Percentiles rank a stretch among this genome's conserved stretches.
phyloP scores from a whole-genome alignment of 495 filamentous ascomycete genomes.

The Aspergillus biplanus region DNA sequence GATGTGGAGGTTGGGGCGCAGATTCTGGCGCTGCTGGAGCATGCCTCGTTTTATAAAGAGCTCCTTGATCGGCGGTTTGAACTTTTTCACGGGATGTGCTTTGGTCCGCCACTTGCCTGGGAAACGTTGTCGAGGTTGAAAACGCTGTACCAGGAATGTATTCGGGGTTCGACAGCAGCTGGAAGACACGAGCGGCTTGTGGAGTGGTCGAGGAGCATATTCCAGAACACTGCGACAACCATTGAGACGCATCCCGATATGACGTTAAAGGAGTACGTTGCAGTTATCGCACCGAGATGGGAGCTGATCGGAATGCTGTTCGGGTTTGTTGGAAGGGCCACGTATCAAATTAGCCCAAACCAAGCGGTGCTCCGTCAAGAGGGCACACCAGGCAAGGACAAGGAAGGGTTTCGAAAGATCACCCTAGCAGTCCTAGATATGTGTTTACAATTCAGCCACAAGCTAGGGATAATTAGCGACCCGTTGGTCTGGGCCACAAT shows the following conservation, averaged over 20 bases:
- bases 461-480: conserved; percentile 33
- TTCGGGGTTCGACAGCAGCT: neutral
- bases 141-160: conserved; percentile 16
- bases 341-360: conserved; percentile 20
- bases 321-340: conserved; percentile 24
- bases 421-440: conserved; percentile 29
- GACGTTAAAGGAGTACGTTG: conserved; percentile 27
- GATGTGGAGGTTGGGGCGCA: conserved; percentile 30
- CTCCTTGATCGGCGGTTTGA: conserved; percentile 27
- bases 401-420: conserved; percentile 15
- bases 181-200: conserved; percentile 12
- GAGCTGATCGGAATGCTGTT: conserved; percentile 33
- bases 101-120: conserved; percentile 18
- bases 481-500: conserved; percentile 26
- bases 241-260: conserved; percentile 25
- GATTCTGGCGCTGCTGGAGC: conserved; percentile 25
- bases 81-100: conserved; percentile 27
- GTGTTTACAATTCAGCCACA: conserved; percentile 37
- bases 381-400: conserved; percentile 17
- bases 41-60: conserved; percentile 30
- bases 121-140: neutral
- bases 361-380: conserved; percentile 15
- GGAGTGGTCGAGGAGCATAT: conserved; percentile 26
- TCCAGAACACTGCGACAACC: conserved; percentile 23
- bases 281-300: conserved; percentile 25